These are phyloP conservation scores for Fusarium vanettenii DNA, from an alignment of 2,329 filamentous ascomycete species.

Conservation along the genomic window DNA sequence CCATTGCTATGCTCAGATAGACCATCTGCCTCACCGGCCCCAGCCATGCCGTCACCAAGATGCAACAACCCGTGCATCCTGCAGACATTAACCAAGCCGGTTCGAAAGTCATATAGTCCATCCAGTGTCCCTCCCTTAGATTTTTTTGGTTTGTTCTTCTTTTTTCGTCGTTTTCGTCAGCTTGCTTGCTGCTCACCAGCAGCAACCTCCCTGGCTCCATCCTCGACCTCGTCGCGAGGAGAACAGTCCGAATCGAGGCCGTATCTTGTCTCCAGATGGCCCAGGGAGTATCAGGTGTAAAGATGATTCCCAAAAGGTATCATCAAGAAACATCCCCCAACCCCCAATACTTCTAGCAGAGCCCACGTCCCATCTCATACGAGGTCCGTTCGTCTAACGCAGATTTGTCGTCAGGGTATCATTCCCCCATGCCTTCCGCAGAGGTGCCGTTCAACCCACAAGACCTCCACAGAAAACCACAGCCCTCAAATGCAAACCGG, in stretches of 20 bases:
- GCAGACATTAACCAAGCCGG: slow-evolving; percentile 30
- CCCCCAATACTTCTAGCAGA: slow-evolving; percentile 42
- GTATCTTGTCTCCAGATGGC: slow-evolving; percentile 18
- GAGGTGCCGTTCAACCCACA: slow-evolving; percentile 40
- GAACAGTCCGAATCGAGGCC: slow-evolving; percentile 20
- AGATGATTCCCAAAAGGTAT: slow-evolving; percentile 25
- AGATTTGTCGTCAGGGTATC: slow-evolving; percentile 52
- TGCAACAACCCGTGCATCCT: slow-evolving; percentile 13
- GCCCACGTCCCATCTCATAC: slow-evolving; percentile 39
- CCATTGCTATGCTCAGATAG: slow-evolving; percentile 42
- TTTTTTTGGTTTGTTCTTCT: slow-evolving; percentile 43
- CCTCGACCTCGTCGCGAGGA: slow-evolving; percentile 26
- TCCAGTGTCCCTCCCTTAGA: slow-evolving; percentile 41
- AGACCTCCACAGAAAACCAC: slow-evolving; percentile 42
- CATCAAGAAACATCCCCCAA: slow-evolving; percentile 17
- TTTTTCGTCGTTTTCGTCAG: slow-evolving; percentile 31
- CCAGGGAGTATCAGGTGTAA: slow-evolving; percentile 21
- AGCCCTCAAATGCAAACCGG: slow-evolving; percentile 43
- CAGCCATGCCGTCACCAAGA: slow-evolving; percentile 15
- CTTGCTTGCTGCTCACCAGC: slow-evolving; percentile 22
- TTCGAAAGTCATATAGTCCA: slow-evolving; percentile 39
- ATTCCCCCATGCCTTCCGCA: slow-evolving; percentile 44
- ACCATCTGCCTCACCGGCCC: slow-evolving; percentile 41
- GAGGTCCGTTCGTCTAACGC: slow-evolving; percentile 48
- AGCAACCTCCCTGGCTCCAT: slow-evolving; percentile 23